Evolutionary conservation across 257 asterid genomes (phyloP).

Genomic region (Marsdenia floribunda): DNA sequence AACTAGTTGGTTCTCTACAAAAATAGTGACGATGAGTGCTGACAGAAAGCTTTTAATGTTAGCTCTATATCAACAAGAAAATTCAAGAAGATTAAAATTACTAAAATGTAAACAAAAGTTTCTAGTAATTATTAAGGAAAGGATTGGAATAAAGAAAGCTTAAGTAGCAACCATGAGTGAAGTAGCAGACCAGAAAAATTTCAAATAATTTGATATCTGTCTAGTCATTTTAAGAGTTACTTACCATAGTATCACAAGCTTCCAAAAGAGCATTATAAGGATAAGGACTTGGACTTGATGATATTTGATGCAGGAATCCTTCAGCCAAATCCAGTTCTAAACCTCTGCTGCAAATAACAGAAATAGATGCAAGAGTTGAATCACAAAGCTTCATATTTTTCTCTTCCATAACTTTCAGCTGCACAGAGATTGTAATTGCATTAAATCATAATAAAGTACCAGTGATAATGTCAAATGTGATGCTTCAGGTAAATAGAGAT

Average conservation of each 20-base stretch:
- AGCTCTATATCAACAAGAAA: neutral
- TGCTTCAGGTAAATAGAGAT: neutral
- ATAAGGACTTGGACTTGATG: constrained; percentile 29
- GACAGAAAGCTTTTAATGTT: neutral
- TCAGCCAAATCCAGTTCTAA: constrained; percentile 74
- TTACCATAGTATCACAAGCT: constrained; percentile 82
- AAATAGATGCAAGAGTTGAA: constrained; percentile 66
- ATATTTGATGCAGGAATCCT: constrained; percentile 50
- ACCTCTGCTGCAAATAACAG: constrained; percentile 70
- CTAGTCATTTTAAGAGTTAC: constrained; percentile 18
- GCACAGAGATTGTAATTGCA: constrained; percentile 32
- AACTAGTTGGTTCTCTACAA: neutral
- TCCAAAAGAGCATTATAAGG: constrained; percentile 64
- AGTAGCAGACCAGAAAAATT: neutral
- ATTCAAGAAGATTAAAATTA: constrained; percentile 3
- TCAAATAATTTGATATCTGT: neutral
- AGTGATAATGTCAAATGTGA: neutral
- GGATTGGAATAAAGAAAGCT: neutral
- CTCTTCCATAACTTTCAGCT: constrained; percentile 70
- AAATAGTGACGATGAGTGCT: neutral
- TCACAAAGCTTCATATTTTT: constrained; percentile 63
- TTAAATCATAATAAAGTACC: neutral
- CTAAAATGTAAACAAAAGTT: neutral
- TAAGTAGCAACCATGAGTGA: neutral
- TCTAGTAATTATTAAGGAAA: neutral